Evolutionary conservation across 1,284 basidiomycete species (phyloP), one percentile per base, ranked within the genome.

Genomic region (Heterobasidion annosum): DNA sequence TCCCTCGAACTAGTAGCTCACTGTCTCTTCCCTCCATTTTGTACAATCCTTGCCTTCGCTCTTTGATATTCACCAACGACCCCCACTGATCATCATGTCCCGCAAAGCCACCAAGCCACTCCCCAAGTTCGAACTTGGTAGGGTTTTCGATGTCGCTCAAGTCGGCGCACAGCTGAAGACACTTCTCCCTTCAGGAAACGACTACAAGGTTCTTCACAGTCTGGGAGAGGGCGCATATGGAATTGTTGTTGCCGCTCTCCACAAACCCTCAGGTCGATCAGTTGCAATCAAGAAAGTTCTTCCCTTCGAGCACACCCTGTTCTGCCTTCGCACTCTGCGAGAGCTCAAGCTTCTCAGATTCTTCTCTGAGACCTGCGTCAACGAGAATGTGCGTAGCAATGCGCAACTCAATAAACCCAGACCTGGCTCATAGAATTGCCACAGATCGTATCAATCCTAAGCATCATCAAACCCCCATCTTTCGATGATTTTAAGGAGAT

Each of bases 251-350:
- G 82, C 83, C 47, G 87, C 87, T 18, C 68, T 83, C 43, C 85
- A 88, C 66, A 75, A 77, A 57, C 81, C 82, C 16, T 76, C 80
- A 8, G 77, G 78, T 47, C 75, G 75, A 59, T 78, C 85, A 60
- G 84, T 90, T n/a, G 85, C 85, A 15, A 87, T 88, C 71, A 88
- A 90, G 74, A 90, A 88, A 71, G 83, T 91, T 61, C 80, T 85
- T n/a, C 89, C 88, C 1, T 91, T 91, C 64, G 89, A 91, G 58
- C 89, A 91, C 65, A 83, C 84, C 15, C 77, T 91, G 70, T 91
- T 88, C 70, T 86, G 84, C 59, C 67, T 91, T 54, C 76, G 89
- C 54, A 91, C 89, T 0, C 70, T 92, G 51, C 75, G 88, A 56
- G 89, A 91, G 68, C 74, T 91, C 64, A 91, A 92, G 71, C 73